Percentiles rank a stretch among this genome's conserved stretches.
These are phyloP conservation scores for Pterocarpus macrocarpus DNA, from an alignment of 306 rosid species.

Conservation along the genomic window DNA sequence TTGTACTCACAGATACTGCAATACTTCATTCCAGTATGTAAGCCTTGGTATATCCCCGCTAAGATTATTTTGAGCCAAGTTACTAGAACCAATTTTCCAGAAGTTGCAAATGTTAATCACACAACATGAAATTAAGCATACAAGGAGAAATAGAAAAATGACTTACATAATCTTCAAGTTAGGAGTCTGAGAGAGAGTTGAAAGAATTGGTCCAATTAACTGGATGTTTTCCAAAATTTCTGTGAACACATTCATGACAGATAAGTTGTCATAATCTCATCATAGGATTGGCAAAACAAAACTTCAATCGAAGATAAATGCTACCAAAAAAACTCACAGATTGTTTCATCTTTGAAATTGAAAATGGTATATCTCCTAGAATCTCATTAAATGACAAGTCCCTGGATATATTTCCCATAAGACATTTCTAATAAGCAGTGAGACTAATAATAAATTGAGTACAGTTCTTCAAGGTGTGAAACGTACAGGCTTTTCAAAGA, in stretches of 20 bases:
- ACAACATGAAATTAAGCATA: background rate
- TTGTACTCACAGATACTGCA: constrained; percentile 92
- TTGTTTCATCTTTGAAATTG: constrained; percentile 90
- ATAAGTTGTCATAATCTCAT: background rate
- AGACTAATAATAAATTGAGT: background rate
- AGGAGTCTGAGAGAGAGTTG: constrained; percentile 97
- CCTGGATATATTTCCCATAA: constrained; percentile 44
- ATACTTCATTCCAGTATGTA: constrained; percentile 96
- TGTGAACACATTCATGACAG: constrained; percentile 30
- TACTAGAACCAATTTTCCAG: constrained; percentile 56
- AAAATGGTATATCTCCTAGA: constrained; percentile 93
- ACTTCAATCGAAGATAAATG: background rate
- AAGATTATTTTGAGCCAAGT: constrained; percentile 90
- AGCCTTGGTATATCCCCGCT: constrained; percentile 98
- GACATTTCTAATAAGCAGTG: background rate
- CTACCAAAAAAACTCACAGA: constrained; percentile 66
- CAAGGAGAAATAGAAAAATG: background rate
- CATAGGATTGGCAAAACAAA: background rate
- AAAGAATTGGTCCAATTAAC: constrained; percentile 92
- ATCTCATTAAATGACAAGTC: constrained; percentile 86
- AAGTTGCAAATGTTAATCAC: constrained; percentile 22
- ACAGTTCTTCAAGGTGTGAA: background rate
- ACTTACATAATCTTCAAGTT: constrained; percentile 93
- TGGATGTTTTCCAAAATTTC: constrained; percentile 80
- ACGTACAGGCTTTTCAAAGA: constrained; percentile 75